These are phyloP conservation scores for Gynostemma pentaphyllum DNA, from an alignment of 306 rosid species.

Conservation along the genomic window DNA sequence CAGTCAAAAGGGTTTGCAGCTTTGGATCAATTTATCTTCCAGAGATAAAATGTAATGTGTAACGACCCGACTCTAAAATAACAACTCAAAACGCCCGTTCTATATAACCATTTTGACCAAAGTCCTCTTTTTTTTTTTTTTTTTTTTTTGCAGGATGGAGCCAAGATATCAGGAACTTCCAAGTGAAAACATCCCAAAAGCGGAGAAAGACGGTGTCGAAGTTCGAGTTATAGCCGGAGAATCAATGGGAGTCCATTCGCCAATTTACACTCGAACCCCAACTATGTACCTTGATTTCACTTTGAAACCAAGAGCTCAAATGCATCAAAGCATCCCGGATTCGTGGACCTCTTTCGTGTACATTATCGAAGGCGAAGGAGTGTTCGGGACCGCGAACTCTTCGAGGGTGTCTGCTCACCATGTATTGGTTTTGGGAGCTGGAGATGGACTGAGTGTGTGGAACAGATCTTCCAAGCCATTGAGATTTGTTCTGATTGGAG, in stretches of 20 bases:
- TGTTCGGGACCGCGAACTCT: constrained; percentile 42
- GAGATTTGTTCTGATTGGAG: constrained; percentile 58
- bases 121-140: no score
- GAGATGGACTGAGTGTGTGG: constrained; percentile 77
- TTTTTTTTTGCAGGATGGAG: constrained; percentile 46
- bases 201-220: constrained; percentile 64
- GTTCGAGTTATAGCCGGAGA: constrained; percentile 83
- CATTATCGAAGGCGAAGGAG: constrained; percentile 74
- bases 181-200: constrained; percentile 44
- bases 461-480: constrained; percentile 56
- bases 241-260: constrained; percentile 66
- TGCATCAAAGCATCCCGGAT: constrained; percentile 64
- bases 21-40: constrained; percentile 82
- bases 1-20: constrained; percentile 67
- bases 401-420: constrained; percentile 37
- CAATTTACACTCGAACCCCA: constrained; percentile 77
- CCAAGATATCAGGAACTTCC: constrained; percentile 76
- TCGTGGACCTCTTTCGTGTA: constrained; percentile 76
- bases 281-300: constrained; percentile 73
- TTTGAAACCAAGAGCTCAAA: constrained; percentile 38
- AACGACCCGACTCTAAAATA: no score
- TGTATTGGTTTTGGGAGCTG: constrained; percentile 52
- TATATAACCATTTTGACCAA: no score
- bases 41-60: constrained; percentile 75
- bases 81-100: no score